phyloP scores from a whole-genome alignment of 2,329 filamentous ascomycete species.

The Periconia macrospinosa region DNA sequence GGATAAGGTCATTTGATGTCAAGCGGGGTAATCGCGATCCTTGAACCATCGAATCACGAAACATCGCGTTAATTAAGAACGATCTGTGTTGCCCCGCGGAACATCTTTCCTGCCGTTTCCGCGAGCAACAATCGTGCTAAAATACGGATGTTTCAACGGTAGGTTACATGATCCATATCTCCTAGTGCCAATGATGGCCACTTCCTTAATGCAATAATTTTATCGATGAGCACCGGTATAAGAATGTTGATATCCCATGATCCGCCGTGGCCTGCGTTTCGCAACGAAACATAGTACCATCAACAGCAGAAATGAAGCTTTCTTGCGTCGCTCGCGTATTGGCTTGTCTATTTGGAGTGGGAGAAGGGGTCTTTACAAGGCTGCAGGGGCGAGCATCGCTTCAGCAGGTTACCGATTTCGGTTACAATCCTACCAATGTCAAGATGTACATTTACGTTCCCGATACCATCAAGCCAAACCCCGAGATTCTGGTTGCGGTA shows the following conservation, averaged over 20 bases:
- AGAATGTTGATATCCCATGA: not conserved
- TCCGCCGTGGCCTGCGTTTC: not conserved
- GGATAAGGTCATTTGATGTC: too few relatives aligned
- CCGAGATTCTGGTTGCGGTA: constrained; percentile 56
- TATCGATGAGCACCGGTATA: not conserved
- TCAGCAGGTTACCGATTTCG: constrained; percentile 45
- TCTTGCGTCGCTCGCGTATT: not conserved
- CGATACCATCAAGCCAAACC: constrained; percentile 47
- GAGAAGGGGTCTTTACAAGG: not conserved
- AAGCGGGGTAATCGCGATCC: not conserved
- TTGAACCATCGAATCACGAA: not conserved
- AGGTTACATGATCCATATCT: not conserved
- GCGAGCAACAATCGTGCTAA: not conserved
- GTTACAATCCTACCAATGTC: constrained; percentile 51
- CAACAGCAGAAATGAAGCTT: not conserved
- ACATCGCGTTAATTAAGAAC: not conserved
- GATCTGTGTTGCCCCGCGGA: not conserved
- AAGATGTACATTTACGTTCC: constrained; percentile 58
- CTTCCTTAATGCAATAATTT: not conserved
- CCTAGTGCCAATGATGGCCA: not conserved
- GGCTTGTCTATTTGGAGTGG: not conserved
- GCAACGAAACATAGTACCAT: not conserved
- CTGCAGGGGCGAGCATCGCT: not conserved
- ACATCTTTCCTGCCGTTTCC: not conserved
- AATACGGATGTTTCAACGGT: not conserved